Evolutionary conservation across 495 filamentous ascomycete species (phyloP).

Genomic region (Lepidopterella palustris): DNA sequence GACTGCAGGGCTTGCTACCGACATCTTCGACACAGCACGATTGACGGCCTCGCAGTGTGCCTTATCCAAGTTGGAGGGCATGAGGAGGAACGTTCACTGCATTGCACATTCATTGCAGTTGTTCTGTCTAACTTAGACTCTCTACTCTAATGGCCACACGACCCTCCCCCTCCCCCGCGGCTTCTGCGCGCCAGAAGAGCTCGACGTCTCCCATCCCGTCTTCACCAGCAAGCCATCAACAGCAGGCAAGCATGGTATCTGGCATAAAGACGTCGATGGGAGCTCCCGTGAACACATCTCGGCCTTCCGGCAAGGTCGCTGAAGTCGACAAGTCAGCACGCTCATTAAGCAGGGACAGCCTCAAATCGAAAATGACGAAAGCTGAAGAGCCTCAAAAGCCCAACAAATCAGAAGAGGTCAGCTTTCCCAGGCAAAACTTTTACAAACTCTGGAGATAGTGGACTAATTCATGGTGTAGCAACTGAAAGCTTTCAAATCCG

Average conservation of each 20-base stretch:
- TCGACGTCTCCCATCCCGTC: slow-evolving; percentile 19
- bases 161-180: slow-evolving; percentile 18
- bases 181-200: slow-evolving; percentile 12
- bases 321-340: slow-evolving; percentile 12
- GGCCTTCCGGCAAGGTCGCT: slow-evolving; percentile 4
- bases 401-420: slow-evolving; percentile 24
- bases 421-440: not conserved
- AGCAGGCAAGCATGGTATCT: slow-evolving; percentile 12
- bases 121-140: slow-evolving; percentile 2
- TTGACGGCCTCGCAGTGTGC: not conserved
- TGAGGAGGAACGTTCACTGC: not conserved
- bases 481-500: slow-evolving; percentile 35
- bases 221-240: slow-evolving; percentile 12
- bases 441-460: not conserved
- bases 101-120: not conserved
- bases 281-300: slow-evolving; percentile 3
- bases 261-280: slow-evolving; percentile 5
- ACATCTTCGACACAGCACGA: not conserved
- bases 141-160: slow-evolving; percentile 12
- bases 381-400: slow-evolving; percentile 16
- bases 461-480: slow-evolving; percentile 23
- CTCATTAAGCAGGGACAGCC: slow-evolving; percentile 22
- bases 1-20: not conserved
- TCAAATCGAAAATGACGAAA: slow-evolving; percentile 27
- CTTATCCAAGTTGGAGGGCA: not conserved